A percentile compares a stretch with the other conserved stretches of the same genome.
phyloP scores from a whole-genome alignment of 2,329 filamentous ascomycete genomes.

The Colletotrichum sp. region DNA sequence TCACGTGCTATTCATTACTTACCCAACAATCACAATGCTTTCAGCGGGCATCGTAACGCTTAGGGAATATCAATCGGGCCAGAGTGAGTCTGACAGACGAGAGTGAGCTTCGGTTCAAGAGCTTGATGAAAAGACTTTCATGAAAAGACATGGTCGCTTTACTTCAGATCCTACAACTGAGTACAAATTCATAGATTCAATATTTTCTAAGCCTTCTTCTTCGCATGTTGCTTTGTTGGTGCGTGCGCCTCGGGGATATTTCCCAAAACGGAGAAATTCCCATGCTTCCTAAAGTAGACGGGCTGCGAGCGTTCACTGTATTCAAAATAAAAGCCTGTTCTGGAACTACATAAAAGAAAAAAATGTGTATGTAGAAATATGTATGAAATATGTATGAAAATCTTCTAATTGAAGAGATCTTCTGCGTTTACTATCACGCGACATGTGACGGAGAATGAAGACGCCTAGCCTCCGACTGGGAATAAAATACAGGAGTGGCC shows the following conservation, averaged over 20 bases:
- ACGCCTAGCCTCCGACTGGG: background rate
- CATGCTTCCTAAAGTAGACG: background rate
- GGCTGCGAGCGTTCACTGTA: background rate
- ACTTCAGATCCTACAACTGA: background rate
- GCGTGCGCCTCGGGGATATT: background rate
- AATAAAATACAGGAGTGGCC: background rate
- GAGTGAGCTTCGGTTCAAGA: background rate
- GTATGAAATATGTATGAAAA: background rate
- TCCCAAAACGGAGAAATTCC: background rate
- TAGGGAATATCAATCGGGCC: background rate
- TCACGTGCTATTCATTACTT: background rate
- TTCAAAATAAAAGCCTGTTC: background rate
- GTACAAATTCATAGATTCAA: background rate
- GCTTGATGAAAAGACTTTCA: accelerated
- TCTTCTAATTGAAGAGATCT: background rate
- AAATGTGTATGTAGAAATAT: background rate
- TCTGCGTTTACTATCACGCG: background rate
- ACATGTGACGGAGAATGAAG: background rate
- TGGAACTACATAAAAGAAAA: background rate
- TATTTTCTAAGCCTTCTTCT: background rate
- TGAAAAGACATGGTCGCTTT: background rate
- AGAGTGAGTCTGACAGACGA: background rate
- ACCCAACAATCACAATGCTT: conserved; percentile 30
- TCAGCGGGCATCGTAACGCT: background rate
- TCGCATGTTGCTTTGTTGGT: background rate